Conservation (phyloP, 805 yeast genomes). For the Cyberlindnera suaveolens region DNA sequence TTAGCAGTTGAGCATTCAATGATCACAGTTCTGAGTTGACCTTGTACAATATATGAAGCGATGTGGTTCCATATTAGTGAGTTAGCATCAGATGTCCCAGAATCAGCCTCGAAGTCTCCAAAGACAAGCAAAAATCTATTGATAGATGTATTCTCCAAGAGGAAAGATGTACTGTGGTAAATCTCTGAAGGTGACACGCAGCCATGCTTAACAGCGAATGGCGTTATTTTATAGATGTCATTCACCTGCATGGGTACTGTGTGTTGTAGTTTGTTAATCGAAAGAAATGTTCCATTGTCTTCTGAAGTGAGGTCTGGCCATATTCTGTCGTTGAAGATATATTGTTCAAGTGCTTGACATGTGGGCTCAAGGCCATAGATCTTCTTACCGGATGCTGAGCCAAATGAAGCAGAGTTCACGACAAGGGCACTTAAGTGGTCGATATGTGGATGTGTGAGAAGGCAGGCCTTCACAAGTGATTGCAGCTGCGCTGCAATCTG, state of each 20-base stretch:
- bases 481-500: constrained; percentile 28
- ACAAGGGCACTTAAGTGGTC: constrained; percentile 73
- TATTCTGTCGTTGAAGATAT: constrained; percentile 64
- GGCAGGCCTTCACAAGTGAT: constrained; percentile 34
- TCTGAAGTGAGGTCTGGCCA: constrained; percentile 65
- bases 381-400: constrained; percentile 28
- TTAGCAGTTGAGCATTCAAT: constrained; percentile 72
- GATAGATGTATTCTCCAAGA: constrained; percentile 35
- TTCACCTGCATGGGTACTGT: constrained; percentile 1
- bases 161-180: constrained; percentile 49
- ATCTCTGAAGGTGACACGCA: constrained; percentile 20
- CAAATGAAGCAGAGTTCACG: constrained; percentile 60
- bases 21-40: constrained; percentile 46
- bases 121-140: constrained; percentile 48
- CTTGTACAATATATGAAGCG: constrained; percentile 37
- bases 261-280: too few relatives aligned
- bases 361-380: constrained; percentile 53
- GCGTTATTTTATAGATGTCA: constrained; percentile 21
- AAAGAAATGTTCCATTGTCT: constrained; percentile 4
- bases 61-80: constrained; percentile 51
- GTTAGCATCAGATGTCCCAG: constrained; percentile 32
- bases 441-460: constrained; percentile 77
- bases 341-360: constrained; percentile 40
- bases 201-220: constrained; percentile 38
- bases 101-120: constrained; percentile 82